Conservation (phyloP, 129 eudicot species). For the Flaveria ramosissima region DNA sequence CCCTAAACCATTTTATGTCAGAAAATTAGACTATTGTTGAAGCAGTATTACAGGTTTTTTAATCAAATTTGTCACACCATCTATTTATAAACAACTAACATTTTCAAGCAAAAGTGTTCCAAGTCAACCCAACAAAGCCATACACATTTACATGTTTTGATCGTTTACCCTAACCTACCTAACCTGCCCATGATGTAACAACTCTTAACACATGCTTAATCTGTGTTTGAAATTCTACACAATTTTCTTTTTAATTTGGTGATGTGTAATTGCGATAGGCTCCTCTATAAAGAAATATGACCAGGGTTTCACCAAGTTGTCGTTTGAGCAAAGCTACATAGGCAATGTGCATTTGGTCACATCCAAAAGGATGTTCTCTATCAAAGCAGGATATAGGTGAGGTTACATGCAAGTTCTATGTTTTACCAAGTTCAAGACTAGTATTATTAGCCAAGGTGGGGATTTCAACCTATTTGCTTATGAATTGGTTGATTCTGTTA, state of each 20-base stretch:
- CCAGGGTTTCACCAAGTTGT: conserved; percentile 39
- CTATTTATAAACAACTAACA: not conserved
- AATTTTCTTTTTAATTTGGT: conserved; percentile 1
- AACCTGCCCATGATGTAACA: not conserved
- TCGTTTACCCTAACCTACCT: not conserved
- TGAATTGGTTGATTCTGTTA: not conserved
- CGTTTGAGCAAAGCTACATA: conserved; percentile 31
- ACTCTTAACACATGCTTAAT: not conserved
- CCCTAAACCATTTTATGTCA: not conserved
- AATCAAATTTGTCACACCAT: not conserved
- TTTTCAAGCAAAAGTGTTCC: not conserved
- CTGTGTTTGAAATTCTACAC: not conserved
- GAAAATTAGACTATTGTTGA: not conserved
- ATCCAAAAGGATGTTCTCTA: conserved; percentile 40
- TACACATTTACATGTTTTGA: not conserved
- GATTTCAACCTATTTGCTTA: not conserved
- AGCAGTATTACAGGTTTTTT: not conserved
- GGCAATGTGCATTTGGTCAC: conserved; percentile 28
- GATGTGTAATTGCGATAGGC: conserved; percentile 38
- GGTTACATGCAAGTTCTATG: conserved; percentile 18
- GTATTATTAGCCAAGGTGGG: not conserved
- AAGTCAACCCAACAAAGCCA: not conserved
- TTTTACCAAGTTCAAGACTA: conserved; percentile 9
- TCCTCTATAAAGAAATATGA: conserved; percentile 34
- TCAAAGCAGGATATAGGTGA: conserved; percentile 70